Evolutionary conservation across 2,329 filamentous ascomycete species (phyloP), one percentile per base, ranked within the genome.

Genomic region (Ascochyta clinopodiicola): DNA sequence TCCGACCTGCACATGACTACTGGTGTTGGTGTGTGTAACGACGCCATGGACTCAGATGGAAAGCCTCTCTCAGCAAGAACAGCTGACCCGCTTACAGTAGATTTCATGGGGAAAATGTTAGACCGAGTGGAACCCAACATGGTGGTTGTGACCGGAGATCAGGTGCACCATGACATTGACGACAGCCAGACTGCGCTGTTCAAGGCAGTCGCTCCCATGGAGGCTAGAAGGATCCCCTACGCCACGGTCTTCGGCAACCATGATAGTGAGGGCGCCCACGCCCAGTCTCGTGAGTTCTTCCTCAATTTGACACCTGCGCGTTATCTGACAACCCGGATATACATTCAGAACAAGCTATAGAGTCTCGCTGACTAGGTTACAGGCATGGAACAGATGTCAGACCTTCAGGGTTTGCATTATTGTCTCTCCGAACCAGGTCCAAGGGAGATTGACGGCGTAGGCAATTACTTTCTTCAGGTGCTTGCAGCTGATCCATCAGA

Each of bases 391-490:
- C 60, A 64, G 39, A 66, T 66, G 60, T 52, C 56, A 37, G 55
- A 64, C 32, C 49, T 57, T 43, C 38, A 60, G 19, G 34, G 44
- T 57, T 60, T 97, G 0, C 93, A 94, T 0, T 96, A 91, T 76
- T 96, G 91, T 5, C 82, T 97, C 21, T 91, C 91, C n/a, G 79
- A 83, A 49, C 83, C 91, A 8, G 94, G 94, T 0, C 93, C 93
- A 1, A 84, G 87, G 42, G 85, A 91, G 36, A 83, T 96, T 44
- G 90, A 92, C 58, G 94, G 94, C 3, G 87, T 96, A n/a, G 94
- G 94, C 51, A 98, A 98, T 74, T 97, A 96, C 75, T 88, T 90
- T 68, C 80, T 97, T 56, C 93, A 97, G 76, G 84, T 97, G 13
- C 83, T 96, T 50, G 94, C 93, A 6, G 78, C 96, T 44, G 60